Percentiles rank a stretch among this genome's conserved stretches.
These are phyloP conservation scores for Eremomyces bilateralis DNA, from an alignment of 495 filamentous ascomycete genomes.

Conservation along the genomic window DNA sequence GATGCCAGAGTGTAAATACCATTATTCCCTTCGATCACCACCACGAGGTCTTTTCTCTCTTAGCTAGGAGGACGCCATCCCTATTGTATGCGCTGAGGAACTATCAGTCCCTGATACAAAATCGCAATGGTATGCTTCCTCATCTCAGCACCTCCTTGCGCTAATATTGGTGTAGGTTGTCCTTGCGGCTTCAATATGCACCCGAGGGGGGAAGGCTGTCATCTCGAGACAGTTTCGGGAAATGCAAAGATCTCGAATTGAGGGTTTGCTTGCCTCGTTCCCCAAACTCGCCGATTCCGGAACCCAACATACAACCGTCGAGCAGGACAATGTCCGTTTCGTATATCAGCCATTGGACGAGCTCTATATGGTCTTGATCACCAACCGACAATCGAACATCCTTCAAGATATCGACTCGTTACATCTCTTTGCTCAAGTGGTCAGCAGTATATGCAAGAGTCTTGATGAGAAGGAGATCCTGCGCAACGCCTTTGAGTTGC, in stretches of 20 bases:
- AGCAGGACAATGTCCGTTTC: slow-evolving; percentile 98
- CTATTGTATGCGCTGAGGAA: too few species aligned
- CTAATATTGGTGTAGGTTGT: slow-evolving; percentile 44
- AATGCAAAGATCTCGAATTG: slow-evolving; percentile 85
- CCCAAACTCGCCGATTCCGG: slow-evolving; percentile 88
- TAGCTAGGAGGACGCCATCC: too few species aligned
- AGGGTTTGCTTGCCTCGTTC: slow-evolving; percentile 87
- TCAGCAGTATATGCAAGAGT: slow-evolving; percentile 85
- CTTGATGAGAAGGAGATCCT: slow-evolving; percentile 88
- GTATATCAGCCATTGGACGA: slow-evolving; percentile 98
- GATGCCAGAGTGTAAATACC: too few species aligned
- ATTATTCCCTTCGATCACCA: too few species aligned
- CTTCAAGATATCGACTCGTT: slow-evolving; percentile 96
- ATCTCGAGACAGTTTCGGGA: slow-evolving; percentile 91
- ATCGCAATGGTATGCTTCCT: too few species aligned
- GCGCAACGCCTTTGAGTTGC: slow-evolving; percentile 82
- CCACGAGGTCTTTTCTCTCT: too few species aligned
- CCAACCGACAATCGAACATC: slow-evolving; percentile 97
- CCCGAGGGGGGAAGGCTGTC: slow-evolving; percentile 89
- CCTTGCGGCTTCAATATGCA: slow-evolving; percentile 96
- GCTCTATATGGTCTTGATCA: slow-evolving; percentile 98
- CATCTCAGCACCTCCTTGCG: too few species aligned
- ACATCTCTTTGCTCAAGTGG: slow-evolving; percentile 91
- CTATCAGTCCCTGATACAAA: too few species aligned
- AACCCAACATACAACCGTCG: slow-evolving; percentile 91